Evolutionary conservation across 768 basidiomycete species (phyloP).

Genomic region (Suillus paluster): DNA sequence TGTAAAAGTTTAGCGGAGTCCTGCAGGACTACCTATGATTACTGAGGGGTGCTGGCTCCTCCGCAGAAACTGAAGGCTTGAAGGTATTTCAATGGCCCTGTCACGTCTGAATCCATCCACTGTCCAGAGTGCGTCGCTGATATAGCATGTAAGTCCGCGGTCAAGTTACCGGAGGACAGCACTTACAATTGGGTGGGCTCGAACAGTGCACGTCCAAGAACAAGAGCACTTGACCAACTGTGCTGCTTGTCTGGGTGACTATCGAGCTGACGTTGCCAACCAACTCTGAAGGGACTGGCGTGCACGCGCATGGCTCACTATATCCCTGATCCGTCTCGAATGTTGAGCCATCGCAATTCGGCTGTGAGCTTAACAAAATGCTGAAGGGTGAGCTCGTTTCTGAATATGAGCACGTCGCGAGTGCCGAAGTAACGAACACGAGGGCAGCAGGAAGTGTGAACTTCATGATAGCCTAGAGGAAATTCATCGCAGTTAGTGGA

Average conservation of each 20-base stretch:
- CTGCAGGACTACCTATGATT: no score
- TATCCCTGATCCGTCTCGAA: background rate
- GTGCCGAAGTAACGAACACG: background rate
- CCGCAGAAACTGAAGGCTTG: background rate
- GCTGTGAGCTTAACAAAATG: background rate
- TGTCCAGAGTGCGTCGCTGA: background rate
- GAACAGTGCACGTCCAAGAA: background rate
- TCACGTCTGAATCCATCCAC: background rate
- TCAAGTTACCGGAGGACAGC: background rate
- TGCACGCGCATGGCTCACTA: background rate
- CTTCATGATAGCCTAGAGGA: background rate
- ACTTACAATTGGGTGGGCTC: background rate
- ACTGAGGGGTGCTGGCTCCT: no score
- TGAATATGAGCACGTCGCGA: background rate
- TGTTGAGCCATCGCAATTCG: background rate
- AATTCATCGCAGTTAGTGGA: background rate
- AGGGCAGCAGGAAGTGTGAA: background rate
- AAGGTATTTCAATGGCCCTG: background rate
- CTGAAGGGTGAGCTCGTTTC: background rate
- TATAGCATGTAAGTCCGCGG: background rate
- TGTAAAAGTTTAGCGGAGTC: no score
- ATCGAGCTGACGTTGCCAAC: background rate
- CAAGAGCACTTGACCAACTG: background rate
- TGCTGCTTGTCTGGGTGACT: background rate
- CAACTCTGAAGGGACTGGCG: background rate